Evolutionary conservation across 1,284 basidiomycete species (phyloP), one percentile per base, ranked within the genome.

Genomic region (Tilletia walkeri): DNA sequence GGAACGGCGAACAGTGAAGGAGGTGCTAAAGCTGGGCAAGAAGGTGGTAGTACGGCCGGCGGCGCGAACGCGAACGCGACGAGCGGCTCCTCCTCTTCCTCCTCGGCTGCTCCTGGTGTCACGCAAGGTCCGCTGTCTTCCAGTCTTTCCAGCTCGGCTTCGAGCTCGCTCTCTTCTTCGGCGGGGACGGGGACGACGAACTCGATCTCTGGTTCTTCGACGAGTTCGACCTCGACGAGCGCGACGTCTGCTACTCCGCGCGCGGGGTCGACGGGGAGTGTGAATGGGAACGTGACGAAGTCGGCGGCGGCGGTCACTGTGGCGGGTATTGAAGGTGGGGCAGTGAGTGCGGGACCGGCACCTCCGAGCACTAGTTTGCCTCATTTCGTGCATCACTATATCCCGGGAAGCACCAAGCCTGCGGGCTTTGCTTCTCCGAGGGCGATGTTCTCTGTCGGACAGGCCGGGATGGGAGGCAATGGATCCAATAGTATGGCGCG

Each of bases 361-460:
- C 18, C 18, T 12, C 59, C 59, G 38, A 63, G 59, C 38, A 63
- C 59, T 18, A 63, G 59, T 39, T 20, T 63, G 36, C 59, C 59
- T 16, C 59, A 63, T 34, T 63, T 63, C 36, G 59, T 41, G 4
- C 59, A 63, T 41, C 59, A 63, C n/a, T 63, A 63, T 36, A 63
- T 63, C 18, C 59, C 59, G 3, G 59, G 59, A 16, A 63, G 59
- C 59, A 63, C 59, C 9, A 63, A 63, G 59, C 59, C 59, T 10
- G 34, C 34, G 12, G 59, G 59, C 7, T 63, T 63, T 20, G 59
- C 59, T 12, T 63, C 59, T 3, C 59, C 59, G 18, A 36, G 59
- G 34, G 59, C 59, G 14, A 63, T 34, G 36, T 63, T 63, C 36
- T 39, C 59, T 34, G 38, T 63, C 38, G 59, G 59, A 20, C 12